phyloP scores from a whole-genome alignment of 495 filamentous ascomycete genomes.

The Hypoxylon intermedium region DNA sequence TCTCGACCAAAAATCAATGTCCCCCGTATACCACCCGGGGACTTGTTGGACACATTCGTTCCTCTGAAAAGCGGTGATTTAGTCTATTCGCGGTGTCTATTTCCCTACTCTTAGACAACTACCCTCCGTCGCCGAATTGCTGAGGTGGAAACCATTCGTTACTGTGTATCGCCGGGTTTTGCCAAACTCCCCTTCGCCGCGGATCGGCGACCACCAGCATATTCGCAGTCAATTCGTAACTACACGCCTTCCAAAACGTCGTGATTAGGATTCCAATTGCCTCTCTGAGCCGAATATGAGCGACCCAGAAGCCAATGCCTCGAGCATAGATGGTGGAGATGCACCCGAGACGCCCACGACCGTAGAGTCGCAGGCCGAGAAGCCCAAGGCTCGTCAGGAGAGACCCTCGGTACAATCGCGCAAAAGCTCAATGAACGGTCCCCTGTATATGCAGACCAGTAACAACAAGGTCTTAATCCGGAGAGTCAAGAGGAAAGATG shows the following conservation, averaged over 20 bases:
- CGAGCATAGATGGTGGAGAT: conserved; percentile 18
- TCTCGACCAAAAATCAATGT: conserved; percentile 20
- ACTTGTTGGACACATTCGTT: conserved; percentile 33
- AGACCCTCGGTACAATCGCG: conserved; percentile 43
- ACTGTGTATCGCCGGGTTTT: conserved; percentile 21
- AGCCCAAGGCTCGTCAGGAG: conserved; percentile 31
- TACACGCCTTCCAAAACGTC: not conserved
- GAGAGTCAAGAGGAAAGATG: conserved; percentile 54
- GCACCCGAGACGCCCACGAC: conserved; percentile 10
- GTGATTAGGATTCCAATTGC: conserved; percentile 4
- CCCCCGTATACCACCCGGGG: conserved; percentile 15
- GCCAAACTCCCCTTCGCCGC: conserved; percentile 7
- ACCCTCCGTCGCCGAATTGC: not conserved
- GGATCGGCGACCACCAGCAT: conserved; percentile 27
- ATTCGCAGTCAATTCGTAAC: conserved; percentile 9
- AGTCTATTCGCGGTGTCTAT: conserved; percentile 3
- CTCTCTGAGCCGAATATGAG: conserved; percentile 29
- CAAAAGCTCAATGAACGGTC: conserved; percentile 53
- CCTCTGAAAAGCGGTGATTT: conserved; percentile 25
- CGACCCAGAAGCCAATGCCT: conserved; percentile 21
- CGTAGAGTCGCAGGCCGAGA: conserved; percentile 34
- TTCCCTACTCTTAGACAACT: conserved; percentile 6
- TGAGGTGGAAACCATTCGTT: conserved; percentile 26
- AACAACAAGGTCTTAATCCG: conserved; percentile 55
- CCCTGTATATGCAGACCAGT: conserved; percentile 55